These are phyloP conservation scores for Teunomyces stri DNA, from an alignment of 805 yeast species.

Conservation along the genomic window DNA sequence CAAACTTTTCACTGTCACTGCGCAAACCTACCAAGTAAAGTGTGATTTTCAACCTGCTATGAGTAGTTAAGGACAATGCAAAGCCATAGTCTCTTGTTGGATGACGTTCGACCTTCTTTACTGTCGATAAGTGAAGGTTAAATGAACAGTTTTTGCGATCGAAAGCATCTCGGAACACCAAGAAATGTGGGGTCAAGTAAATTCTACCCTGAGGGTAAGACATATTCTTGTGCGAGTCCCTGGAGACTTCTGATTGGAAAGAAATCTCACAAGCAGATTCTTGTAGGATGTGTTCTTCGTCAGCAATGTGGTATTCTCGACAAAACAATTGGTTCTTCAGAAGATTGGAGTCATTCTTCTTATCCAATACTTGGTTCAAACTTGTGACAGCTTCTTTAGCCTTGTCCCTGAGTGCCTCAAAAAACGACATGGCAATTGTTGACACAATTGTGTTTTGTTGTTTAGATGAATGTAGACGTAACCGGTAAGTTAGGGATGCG, in stretches of 20 bases:
- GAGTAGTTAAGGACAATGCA: conserved; percentile 70
- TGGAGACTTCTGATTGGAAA: conserved; percentile 24
- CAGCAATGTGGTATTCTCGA: conserved; percentile 67
- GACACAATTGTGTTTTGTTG: not conserved
- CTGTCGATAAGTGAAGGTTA: conserved; percentile 68
- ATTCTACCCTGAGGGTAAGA: conserved; percentile 56
- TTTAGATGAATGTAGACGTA: not conserved
- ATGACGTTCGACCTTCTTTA: conserved; percentile 82
- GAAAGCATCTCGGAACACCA: conserved; percentile 70
- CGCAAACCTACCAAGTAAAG: conserved; percentile 77
- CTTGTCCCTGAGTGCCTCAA: conserved; percentile 45
- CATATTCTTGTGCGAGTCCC: conserved; percentile 18
- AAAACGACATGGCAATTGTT: conserved; percentile 43
- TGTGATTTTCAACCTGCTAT: conserved; percentile 59
- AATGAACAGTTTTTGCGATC: conserved; percentile 69
- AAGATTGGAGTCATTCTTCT: conserved; percentile 42
- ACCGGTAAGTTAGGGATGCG: conserved; percentile 3
- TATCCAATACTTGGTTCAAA: conserved; percentile 42
- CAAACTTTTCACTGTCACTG: conserved; percentile 77
- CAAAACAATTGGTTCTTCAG: conserved; percentile 72
- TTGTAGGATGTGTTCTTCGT: conserved; percentile 60
- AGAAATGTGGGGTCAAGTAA: conserved; percentile 70
- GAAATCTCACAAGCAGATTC: conserved; percentile 63
- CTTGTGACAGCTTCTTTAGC: conserved; percentile 50
- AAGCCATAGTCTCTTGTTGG: conserved; percentile 75